Evolutionary conservation across 2,329 filamentous ascomycete species (phyloP).

Genomic region (Monosporascus sp.): DNA sequence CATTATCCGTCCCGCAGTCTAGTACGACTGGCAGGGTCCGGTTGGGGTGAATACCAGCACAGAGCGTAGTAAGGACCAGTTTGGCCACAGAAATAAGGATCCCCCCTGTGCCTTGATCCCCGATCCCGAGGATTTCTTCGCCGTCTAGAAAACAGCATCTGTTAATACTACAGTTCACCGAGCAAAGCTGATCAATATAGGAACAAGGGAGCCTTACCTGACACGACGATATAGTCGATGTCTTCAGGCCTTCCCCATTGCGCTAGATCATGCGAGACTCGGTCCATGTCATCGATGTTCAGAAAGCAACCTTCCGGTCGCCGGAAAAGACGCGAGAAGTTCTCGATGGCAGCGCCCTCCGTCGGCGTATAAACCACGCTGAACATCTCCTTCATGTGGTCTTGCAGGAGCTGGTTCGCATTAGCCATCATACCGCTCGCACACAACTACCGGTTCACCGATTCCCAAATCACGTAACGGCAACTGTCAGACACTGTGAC

Average conservation of each 20-base stretch:
- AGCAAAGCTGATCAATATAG: too few species aligned
- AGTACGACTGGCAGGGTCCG: conserved; percentile 75
- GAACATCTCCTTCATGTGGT: conserved; percentile 83
- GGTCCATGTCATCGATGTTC: conserved; percentile 63
- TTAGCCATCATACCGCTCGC: conserved; percentile 1
- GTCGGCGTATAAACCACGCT: conserved; percentile 88
- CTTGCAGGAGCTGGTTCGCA: conserved; percentile 56
- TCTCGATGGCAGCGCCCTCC: conserved; percentile 81
- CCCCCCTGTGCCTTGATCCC: conserved; percentile 81
- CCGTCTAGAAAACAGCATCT: conserved; percentile 35
- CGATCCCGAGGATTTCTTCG: conserved; percentile 77
- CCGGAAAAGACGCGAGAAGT: conserved; percentile 74
- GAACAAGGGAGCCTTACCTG: conserved; percentile 45
- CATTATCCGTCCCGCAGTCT: conserved; percentile 81
- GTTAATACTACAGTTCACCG: neutral
- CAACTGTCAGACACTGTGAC: too few species aligned
- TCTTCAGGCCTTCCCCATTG: conserved; percentile 68
- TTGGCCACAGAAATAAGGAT: conserved; percentile 84
- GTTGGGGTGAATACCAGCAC: conserved; percentile 79
- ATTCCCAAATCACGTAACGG: neutral
- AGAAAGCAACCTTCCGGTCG: conserved; percentile 77
- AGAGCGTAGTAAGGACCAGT: conserved; percentile 74
- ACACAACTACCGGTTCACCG: neutral
- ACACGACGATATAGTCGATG: conserved; percentile 84
- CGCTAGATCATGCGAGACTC: conserved; percentile 59